These are phyloP conservation scores for Bipolaris sorokiniana DNA, from an alignment of 2,329 filamentous ascomycete species.

Conservation along the genomic window DNA sequence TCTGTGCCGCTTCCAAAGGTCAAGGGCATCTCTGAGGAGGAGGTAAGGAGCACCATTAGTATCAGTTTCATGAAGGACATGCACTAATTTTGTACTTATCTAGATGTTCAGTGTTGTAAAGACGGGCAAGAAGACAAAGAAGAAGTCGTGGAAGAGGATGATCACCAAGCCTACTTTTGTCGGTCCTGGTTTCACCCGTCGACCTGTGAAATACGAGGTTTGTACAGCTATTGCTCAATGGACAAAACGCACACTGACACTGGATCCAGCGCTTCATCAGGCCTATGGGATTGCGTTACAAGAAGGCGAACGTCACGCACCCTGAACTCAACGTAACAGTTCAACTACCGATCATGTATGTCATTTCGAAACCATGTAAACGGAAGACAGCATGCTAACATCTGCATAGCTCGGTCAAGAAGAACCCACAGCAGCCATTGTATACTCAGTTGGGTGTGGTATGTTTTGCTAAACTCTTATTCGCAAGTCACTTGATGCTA, in stretches of 20 bases:
- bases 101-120: conserved; percentile 90
- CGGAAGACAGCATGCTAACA: conserved; percentile 4
- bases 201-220: conserved; percentile 75
- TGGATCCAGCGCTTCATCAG: conserved; percentile 39
- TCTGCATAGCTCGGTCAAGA: conserved; percentile 64
- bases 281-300: conserved; percentile 74
- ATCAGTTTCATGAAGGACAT: neutral
- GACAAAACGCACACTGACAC: neutral
- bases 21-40: conserved; percentile 89
- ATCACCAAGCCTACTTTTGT: conserved; percentile 89
- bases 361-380: neutral
- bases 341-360: conserved; percentile 66
- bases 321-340: conserved; percentile 86
- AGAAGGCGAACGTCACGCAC: conserved; percentile 75
- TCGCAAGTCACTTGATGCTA: neutral
- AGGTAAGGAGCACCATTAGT: conserved; percentile 46
- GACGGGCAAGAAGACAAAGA: conserved; percentile 82
- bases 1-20: conserved; percentile 93
- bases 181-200: conserved; percentile 84
- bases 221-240: neutral
- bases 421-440: conserved; percentile 84
- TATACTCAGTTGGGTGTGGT: conserved; percentile 88
- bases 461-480: neutral
- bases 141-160: conserved; percentile 80
- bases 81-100: neutral